Percentiles rank a stretch among this genome's conserved stretches.
Conservation (phyloP, 169 alveolate species). For the Miamiensis avidus region DNA sequence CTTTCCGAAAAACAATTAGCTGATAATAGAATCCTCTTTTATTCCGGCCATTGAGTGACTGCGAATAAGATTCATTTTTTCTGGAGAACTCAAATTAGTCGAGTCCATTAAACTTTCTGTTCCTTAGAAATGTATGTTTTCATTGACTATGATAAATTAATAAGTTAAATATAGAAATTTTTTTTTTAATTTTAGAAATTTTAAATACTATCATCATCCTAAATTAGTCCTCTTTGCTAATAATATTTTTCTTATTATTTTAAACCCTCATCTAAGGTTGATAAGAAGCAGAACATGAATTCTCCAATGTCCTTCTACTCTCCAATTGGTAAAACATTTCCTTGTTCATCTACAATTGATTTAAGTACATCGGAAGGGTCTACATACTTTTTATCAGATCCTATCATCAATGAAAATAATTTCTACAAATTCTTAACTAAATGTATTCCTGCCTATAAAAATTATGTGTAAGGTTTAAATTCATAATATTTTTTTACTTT, state of each 20-base stretch:
- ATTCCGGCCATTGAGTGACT: conserved; percentile 13
- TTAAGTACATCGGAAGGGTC: conserved; percentile 64
- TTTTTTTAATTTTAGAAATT: not conserved
- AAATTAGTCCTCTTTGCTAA: not conserved
- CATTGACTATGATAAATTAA: too few species aligned
- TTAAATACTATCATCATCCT: not conserved
- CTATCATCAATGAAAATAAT: conserved; percentile 46
- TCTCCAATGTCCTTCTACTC: conserved; percentile 77
- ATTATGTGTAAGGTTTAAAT: too few species aligned
- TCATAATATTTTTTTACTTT: not conserved
- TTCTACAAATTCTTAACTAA: conserved; percentile 32
- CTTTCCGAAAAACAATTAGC: conserved; percentile 35
- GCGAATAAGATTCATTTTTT: not conserved
- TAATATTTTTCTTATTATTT: conserved; percentile 22
- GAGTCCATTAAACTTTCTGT: too few species aligned
- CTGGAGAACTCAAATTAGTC: conserved; percentile 1
- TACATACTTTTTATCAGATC: conserved; percentile 56
- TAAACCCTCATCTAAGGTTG: conserved; percentile 58
- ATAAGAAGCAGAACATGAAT: conserved; percentile 51
- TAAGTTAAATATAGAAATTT: too few species aligned
- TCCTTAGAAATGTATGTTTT: too few species aligned
- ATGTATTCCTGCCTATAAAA: conserved; percentile 19
- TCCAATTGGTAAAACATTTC: conserved; percentile 49
- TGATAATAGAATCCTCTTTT: conserved; percentile 16
- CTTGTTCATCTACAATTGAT: conserved; percentile 61